phyloP scores from a whole-genome alignment of 192 early-diverging fungal species.

The Coemansia brasiliensis region DNA sequence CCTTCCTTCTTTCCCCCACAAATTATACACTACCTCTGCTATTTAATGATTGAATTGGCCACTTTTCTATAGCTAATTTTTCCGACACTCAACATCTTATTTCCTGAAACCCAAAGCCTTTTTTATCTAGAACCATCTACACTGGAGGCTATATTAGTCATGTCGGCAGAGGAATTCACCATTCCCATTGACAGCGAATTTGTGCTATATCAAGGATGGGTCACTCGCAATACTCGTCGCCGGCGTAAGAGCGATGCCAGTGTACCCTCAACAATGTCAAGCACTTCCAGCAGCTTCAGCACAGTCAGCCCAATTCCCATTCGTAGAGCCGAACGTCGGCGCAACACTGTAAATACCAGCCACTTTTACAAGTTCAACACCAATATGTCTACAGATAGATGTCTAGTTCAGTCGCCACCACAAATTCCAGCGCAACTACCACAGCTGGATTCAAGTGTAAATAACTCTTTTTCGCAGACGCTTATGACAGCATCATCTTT shows the following conservation, averaged over 20 bases:
- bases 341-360: constrained; percentile 34
- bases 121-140: background rate
- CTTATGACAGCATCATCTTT: constrained; percentile 3
- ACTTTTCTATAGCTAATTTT: constrained; percentile 7
- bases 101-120: background rate
- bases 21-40: background rate
- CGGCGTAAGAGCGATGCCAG: constrained; percentile 41
- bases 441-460: background rate
- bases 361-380: constrained; percentile 6
- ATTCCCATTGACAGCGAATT: constrained; percentile 36
- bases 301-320: background rate
- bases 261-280: constrained; percentile 16
- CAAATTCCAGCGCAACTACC: background rate
- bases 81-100: background rate
- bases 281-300: constrained; percentile 4
- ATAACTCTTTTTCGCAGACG: background rate
- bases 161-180: constrained; percentile 19
- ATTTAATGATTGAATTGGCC: constrained; percentile 5
- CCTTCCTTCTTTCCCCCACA: no score
- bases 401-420: background rate
- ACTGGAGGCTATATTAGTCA: background rate
- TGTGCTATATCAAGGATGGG: constrained; percentile 29
- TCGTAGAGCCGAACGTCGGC: constrained; percentile 15
- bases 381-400: background rate
- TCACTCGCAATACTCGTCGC: constrained; percentile 32